Base-by-base conservation (phyloP, 768 basidiomycete species). In the Leucogyrophana mollusca region DNA sequence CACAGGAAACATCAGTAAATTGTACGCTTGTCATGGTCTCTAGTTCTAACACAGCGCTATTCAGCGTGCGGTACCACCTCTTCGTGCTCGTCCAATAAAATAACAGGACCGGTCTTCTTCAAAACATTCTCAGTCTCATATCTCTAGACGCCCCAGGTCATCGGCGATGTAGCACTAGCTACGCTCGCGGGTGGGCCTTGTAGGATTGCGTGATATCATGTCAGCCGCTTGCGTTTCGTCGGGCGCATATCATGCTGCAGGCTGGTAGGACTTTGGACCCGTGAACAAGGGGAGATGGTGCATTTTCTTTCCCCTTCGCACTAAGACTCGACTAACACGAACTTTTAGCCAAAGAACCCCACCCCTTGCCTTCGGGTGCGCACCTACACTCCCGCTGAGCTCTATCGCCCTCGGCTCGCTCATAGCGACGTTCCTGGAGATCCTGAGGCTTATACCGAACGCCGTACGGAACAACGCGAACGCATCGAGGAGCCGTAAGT, bases 241-340 rank as follows among this genome's bases (percentile, higher is more conserved):
- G 24, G 27, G 25, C 17, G 9, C 36, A 40, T 23, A 52, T 37
- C 33, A 4, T 45, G 49, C 45, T 52, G 53, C 46, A 48, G 55
- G 46, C 55, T 87, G 89, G 88, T 91, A 91, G 61, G 91, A 92
- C 68, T 90, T 90, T 56, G 89, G 90, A 4, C 87, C 88, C 9
- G 84, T 81, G 81, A n/a, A n/a, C n/a, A n/a, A n/a, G n/a, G n/a
- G n/a, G n/a, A n/a, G n/a, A n/a, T n/a, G n/a, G n/a, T n/a, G 54
- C 47, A 70, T 40, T 59, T 37, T 36, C 39, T 34, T 34, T 16
- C 9, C 4, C 34, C n/a, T 42, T 10, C 20, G 13, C 17, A 41
- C n/a, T 49, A 43, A n/a, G 10, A 50, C 20, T 23, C 35, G 27
- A 21, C 40, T 37, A 10, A 50, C 21, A 14, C 38, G n/a, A n/a